Evolutionary conservation across 208 protist genomes (phyloP).

Genomic region (Leishmania major): DNA sequence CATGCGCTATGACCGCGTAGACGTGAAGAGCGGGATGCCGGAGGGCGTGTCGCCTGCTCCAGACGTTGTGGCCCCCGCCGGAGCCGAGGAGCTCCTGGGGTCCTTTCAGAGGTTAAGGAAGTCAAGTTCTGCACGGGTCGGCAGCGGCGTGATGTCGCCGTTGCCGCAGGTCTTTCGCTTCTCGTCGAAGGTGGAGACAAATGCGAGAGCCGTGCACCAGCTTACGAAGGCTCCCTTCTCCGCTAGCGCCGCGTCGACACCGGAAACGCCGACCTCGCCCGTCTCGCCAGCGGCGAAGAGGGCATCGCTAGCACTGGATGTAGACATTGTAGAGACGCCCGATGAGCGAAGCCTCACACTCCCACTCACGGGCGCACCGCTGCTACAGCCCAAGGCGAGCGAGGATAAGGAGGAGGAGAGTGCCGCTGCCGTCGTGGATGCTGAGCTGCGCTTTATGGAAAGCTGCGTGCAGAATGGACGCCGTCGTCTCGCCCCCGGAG

Average conservation of each 20-base stretch:
- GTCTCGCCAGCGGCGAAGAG: background rate
- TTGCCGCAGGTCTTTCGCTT: background rate
- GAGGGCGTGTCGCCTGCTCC: conserved; percentile 38
- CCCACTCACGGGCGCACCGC: background rate
- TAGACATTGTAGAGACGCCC: background rate
- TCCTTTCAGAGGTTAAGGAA: background rate
- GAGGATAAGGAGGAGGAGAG: background rate
- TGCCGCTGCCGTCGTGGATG: conserved; percentile 1
- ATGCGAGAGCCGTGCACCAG: background rate
- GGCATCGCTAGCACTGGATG: background rate
- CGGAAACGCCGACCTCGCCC: background rate
- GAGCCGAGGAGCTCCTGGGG: background rate
- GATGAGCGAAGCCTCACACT: background rate
- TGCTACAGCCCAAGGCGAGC: background rate
- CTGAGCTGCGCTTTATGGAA: conserved; percentile 28
- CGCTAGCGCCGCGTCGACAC: background rate
- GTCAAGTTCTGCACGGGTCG: background rate
- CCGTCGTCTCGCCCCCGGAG: conserved; percentile 20
- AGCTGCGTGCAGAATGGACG: conserved; percentile 18
- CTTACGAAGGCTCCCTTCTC: background rate
- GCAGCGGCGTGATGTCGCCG: background rate
- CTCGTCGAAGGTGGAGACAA: background rate
- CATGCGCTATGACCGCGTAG: conserved; percentile 79
- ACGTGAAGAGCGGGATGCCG: conserved; percentile 62
- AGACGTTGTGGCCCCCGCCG: background rate